These are phyloP conservation scores for Hyaloperonospora brassicae DNA, from an alignment of 352 stramenopile species.

Conservation along the genomic window DNA sequence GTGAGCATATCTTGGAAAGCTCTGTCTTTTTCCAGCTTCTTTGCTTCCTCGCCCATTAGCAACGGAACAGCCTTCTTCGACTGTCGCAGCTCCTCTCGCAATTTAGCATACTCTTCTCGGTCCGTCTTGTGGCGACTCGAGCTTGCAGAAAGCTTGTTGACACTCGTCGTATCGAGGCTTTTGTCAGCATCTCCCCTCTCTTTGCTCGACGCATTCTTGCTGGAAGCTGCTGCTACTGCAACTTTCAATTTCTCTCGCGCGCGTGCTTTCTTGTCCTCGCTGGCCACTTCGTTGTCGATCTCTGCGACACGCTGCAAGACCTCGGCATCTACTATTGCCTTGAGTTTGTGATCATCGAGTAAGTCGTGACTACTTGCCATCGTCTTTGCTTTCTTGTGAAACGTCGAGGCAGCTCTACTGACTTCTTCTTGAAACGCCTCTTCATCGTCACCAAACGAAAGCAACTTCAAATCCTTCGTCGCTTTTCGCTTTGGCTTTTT, in stretches of 20 bases:
- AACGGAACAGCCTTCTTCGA: constrained; percentile 52
- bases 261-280: constrained; percentile 32
- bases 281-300: constrained; percentile 9
- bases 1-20: constrained; percentile 67
- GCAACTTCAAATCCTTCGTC: constrained; percentile 90
- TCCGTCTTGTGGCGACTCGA: constrained; percentile 22
- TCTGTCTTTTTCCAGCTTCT: constrained; percentile 44
- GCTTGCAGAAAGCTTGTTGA: constrained; percentile 7
- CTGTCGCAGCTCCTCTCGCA: constrained; percentile 60
- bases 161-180: constrained; percentile 1
- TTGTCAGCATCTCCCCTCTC: constrained; percentile 21
- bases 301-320: constrained; percentile 49
- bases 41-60: constrained; percentile 49
- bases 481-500: constrained; percentile 86
- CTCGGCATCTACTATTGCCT: constrained; percentile 47
- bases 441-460: constrained; percentile 94
- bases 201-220: constrained; percentile 4
- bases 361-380: constrained; percentile 76
- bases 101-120: constrained; percentile 53
- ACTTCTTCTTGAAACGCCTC: constrained; percentile 50
- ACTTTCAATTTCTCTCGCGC: constrained; percentile 35
- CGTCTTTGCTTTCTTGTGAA: constrained; percentile 49
- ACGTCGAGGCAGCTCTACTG: constrained; percentile 12
- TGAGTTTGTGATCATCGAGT: constrained; percentile 53
- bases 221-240: constrained; percentile 30